Percentiles rank a stretch among this genome's conserved stretches.
These are phyloP conservation scores for Suillus clintonianus DNA, from an alignment of 768 basidiomycete species.

Conservation along the genomic window DNA sequence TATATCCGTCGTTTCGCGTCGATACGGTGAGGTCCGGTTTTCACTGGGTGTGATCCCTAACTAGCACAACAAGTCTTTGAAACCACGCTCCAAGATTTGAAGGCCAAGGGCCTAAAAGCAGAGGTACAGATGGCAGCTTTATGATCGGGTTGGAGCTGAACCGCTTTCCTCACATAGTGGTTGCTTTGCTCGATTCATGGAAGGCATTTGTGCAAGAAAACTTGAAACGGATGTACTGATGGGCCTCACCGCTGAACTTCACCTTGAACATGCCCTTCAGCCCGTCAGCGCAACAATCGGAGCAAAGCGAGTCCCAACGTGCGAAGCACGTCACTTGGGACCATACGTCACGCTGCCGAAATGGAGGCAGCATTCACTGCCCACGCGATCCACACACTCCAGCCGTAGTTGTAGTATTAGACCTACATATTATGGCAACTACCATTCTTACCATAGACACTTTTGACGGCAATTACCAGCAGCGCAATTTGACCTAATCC, in stretches of 20 bases:
- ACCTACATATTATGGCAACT: no score
- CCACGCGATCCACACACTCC: conserved; percentile 34
- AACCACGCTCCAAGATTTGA: conserved; percentile 80
- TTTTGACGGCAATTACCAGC: no score
- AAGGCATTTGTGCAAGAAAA: conserved; percentile 87
- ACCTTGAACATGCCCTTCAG: conserved; percentile 54
- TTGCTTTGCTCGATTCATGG: conserved; percentile 92
- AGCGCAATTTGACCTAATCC: no score
- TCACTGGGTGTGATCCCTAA: conserved; percentile 54
- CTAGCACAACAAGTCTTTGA: conserved; percentile 81
- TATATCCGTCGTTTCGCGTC: no score
- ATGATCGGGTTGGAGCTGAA: background rate
- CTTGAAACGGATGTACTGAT: no score
- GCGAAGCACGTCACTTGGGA: conserved; percentile 77
- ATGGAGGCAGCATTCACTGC: conserved; percentile 59
- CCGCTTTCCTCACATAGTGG: conserved; percentile 57
- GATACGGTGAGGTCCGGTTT: no score
- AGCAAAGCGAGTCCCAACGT: conserved; percentile 72
- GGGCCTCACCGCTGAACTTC: conserved; percentile 29
- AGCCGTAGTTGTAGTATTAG: no score
- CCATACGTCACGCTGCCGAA: conserved; percentile 65
- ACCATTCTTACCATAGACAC: no score
- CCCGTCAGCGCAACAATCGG: conserved; percentile 67
- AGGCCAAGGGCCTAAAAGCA: conserved; percentile 76
- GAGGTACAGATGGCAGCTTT: conserved; percentile 57